Evolutionary conservation across 495 filamentous ascomycete genomes (phyloP), one percentile per base, ranked within the genome.

Genomic region (Baudoinia panamericana): DNA sequence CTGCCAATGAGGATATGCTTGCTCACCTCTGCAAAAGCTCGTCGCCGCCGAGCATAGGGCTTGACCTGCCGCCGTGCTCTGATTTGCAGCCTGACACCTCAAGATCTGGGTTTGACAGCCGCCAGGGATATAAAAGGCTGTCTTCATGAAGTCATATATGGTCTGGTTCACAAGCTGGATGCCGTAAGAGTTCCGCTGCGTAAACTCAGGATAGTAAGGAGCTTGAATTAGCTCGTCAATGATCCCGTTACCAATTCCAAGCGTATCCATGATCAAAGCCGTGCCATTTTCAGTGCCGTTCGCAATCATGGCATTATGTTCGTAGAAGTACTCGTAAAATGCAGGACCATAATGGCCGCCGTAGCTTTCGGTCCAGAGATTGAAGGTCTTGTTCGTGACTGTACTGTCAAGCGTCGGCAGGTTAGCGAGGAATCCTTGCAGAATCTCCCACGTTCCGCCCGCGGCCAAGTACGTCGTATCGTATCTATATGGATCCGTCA

Each of bases 141-240:
- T 43, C 36, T 73, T 59, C 21, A 64, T 60, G 7, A 46, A 39
- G n/a, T 67, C 50, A 40, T 71, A 75, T 11, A 64, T 50, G 24
- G 60, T 70, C 21, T 69, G 54, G 49, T 73, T 79, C 51, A 84
- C 70, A 0, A 75, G 64, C 41, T 74, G 53, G 20, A 87, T 70
- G 7, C 73, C 75, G 50, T 85, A 92, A 3, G 80, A 80, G 51
- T 90, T 93, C 58, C 77, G 75, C 33, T 73, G 66, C 11, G 78
- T 77, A 57, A 83, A 76, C 12, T 67, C 55, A 2, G 78, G 71
- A 50, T 85, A 88, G 32, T 62, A 71, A 1, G 73, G 70, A 9
- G 63, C 68, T 60, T 88, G 80, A 7, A 76, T 67, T n/a, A 75
- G 53, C 34, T 75, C 68, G 57, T 92, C 83, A 34, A 88, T 66